Conservation (phyloP, 495 filamentous ascomycete genomes). For the Pyrenopolyporus hunteri region DNA sequence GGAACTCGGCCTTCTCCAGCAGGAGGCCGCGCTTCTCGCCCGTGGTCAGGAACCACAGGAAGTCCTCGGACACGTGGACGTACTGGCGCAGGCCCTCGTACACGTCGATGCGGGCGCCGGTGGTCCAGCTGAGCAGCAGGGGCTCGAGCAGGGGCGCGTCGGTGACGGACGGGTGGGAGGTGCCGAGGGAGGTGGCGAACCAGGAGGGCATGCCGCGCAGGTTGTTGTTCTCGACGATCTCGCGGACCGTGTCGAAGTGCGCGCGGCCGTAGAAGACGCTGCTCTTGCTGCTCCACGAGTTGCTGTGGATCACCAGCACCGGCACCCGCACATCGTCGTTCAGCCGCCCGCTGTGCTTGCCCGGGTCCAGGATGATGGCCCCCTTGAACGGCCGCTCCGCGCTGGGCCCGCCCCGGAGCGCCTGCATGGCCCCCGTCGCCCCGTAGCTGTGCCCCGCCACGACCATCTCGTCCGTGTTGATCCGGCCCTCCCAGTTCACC, state of each 20-base stretch:
- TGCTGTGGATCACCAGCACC: conserved; percentile 55
- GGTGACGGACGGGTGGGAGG: conserved; percentile 58
- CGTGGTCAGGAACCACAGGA: conserved; percentile 48
- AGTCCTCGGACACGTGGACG: conserved; percentile 52
- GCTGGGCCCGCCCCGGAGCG: conserved; percentile 49
- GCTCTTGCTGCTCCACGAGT: conserved; percentile 55
- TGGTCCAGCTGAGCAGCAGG: conserved; percentile 54
- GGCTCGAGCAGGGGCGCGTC: conserved; percentile 61
- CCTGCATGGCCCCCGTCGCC: conserved; percentile 58
- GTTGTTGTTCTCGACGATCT: conserved; percentile 50
- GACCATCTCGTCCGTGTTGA: conserved; percentile 50
- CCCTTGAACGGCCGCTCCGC: conserved; percentile 47
- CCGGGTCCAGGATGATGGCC: conserved; percentile 57
- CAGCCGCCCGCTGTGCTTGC: conserved; percentile 58
- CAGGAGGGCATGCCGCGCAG: conserved; percentile 48
- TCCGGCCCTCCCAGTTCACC: conserved; percentile 42
- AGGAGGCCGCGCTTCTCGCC: conserved; percentile 44
- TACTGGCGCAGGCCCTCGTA: conserved; percentile 52
- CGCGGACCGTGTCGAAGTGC: conserved; percentile 58
- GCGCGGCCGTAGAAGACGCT: conserved; percentile 56
- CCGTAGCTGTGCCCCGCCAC: conserved; percentile 61
- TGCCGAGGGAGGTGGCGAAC: conserved; percentile 60
- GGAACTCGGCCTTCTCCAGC: conserved; percentile 48
- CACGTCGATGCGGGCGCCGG: conserved; percentile 52
- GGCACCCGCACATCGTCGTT: conserved; percentile 59